These are phyloP conservation scores for Rhytidiadelphus loreus DNA, from an alignment of 225 moss, liverwort and hornwort genomes.

Conservation along the genomic window DNA sequence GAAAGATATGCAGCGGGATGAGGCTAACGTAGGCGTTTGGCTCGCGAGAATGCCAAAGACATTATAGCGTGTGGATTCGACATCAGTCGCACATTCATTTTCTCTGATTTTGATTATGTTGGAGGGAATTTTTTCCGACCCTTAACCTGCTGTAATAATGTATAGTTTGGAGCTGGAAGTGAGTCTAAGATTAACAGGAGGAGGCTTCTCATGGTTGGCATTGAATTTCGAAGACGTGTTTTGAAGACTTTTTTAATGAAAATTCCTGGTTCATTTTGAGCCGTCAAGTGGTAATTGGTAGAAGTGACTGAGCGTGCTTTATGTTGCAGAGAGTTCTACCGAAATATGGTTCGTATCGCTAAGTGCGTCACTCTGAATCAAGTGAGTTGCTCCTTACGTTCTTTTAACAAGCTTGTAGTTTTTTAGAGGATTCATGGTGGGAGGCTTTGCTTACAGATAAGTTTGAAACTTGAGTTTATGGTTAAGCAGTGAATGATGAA, in stretches of 20 bases:
- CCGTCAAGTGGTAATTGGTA: neutral
- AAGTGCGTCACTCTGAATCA: constrained; percentile 90
- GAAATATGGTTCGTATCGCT: constrained; percentile 76
- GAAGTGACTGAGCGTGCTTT: neutral
- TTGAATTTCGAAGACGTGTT: neutral
- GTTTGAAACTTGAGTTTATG: neutral
- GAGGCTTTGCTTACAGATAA: neutral
- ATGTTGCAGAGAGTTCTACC: constrained; percentile 60
- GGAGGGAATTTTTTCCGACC: constrained; percentile 47
- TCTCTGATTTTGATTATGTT: constrained; percentile 89
- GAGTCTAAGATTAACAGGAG: neutral
- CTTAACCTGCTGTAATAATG: neutral
- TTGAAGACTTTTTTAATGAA: neutral
- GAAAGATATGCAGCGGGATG: constrained; percentile 79
- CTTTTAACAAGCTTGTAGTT: neutral
- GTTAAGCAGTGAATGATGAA: neutral
- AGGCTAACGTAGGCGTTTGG: constrained; percentile 60
- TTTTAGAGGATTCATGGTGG: neutral
- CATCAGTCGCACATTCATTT: constrained; percentile 84
- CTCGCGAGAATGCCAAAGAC: constrained; percentile 89
- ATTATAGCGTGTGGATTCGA: constrained; percentile 98
- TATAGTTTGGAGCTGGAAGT: neutral
- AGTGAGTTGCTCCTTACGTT: constrained; percentile 16
- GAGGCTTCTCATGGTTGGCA: neutral
- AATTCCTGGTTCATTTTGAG: neutral